These are phyloP conservation scores for Penicillium brevicompactum DNA, from an alignment of 2,329 filamentous ascomycete genomes.

Conservation along the genomic window DNA sequence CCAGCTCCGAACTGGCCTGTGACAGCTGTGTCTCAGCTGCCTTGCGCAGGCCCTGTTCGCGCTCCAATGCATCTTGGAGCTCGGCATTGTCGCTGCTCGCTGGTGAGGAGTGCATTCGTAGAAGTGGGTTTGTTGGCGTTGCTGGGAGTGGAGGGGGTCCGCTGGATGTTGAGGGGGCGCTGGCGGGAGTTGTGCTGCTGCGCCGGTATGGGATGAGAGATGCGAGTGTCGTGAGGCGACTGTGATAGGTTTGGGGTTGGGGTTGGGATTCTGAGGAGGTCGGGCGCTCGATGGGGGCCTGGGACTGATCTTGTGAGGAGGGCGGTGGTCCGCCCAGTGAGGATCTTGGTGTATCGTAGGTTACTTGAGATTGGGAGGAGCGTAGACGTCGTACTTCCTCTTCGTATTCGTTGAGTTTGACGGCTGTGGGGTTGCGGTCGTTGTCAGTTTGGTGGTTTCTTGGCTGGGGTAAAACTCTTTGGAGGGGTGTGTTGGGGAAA, in stretches of 20 bases:
- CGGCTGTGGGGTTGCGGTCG: conserved; percentile 40
- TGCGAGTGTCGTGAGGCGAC: conserved; percentile 42
- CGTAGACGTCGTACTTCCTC: conserved; percentile 59
- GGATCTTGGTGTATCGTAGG: conserved; percentile 25
- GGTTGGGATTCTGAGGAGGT: conserved; percentile 26
- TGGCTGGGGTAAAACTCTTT: background rate
- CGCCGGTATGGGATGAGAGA: conserved; percentile 44
- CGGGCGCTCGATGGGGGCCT: conserved; percentile 40
- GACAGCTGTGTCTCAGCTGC: conserved; percentile 60
- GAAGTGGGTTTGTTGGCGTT: conserved; percentile 4
- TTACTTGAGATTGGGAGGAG: conserved; percentile 26
- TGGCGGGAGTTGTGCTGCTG: conserved; percentile 35
- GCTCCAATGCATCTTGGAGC: conserved; percentile 56
- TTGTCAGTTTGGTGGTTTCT: background rate
- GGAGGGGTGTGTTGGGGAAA: background rate
- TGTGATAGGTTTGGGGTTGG: conserved; percentile 30
- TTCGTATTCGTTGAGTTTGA: conserved; percentile 65
- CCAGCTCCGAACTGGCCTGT: conserved; percentile 59
- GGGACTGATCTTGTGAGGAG: conserved; percentile 37
- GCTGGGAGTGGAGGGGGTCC: conserved; percentile 20
- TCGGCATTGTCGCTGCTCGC: conserved; percentile 37
- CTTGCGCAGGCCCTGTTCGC: conserved; percentile 57
- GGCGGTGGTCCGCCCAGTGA: conserved; percentile 29
- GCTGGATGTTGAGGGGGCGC: conserved; percentile 26
- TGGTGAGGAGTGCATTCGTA: conserved; percentile 19